Conservation (phyloP, 2,329 filamentous ascomycete species). For the Cladosporium sp. region DNA sequence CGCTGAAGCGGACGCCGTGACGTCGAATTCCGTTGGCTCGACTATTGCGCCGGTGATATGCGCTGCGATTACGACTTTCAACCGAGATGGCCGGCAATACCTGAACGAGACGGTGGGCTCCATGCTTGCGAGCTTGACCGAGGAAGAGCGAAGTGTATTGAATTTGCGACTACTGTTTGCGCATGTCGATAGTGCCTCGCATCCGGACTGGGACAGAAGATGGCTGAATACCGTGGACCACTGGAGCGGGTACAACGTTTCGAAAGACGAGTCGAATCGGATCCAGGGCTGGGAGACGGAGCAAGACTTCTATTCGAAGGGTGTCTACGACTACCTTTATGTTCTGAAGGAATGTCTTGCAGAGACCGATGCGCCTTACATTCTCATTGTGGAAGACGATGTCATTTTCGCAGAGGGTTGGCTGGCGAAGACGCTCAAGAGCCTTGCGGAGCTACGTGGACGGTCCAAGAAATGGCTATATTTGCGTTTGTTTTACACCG, state of each 20-base stretch:
- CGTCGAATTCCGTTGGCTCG: neutral
- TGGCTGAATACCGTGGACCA: slow-evolving; percentile 18
- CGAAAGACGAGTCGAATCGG: slow-evolving; percentile 14
- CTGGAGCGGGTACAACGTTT: slow-evolving; percentile 16
- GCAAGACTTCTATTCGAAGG: slow-evolving; percentile 30
- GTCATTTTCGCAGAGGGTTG: slow-evolving; percentile 36
- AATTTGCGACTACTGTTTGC: slow-evolving; percentile 20
- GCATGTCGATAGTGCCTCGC: slow-evolving; percentile 17
- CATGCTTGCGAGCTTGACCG: slow-evolving; percentile 21
- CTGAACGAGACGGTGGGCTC: slow-evolving; percentile 14
- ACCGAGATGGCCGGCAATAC: slow-evolving; percentile 12
- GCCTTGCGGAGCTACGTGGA: neutral
- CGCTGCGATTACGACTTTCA: slow-evolving; percentile 14
- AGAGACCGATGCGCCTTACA: slow-evolving; percentile 27
- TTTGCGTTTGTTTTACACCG: slow-evolving; percentile 33
- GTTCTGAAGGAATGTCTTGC: neutral
- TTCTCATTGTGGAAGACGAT: slow-evolving; percentile 35
- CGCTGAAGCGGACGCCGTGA: neutral
- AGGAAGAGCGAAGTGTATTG: slow-evolving; percentile 19
- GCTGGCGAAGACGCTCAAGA: slow-evolving; percentile 29
- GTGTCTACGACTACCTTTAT: slow-evolving; percentile 22
- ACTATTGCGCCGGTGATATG: slow-evolving; percentile 14
- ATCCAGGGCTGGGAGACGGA: slow-evolving; percentile 24
- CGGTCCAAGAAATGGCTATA: slow-evolving; percentile 25
- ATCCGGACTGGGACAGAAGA: slow-evolving; percentile 15